Base-by-base conservation (phyloP, 2,329 filamentous ascomycete species). In the Cercospora berteroae region DNA sequence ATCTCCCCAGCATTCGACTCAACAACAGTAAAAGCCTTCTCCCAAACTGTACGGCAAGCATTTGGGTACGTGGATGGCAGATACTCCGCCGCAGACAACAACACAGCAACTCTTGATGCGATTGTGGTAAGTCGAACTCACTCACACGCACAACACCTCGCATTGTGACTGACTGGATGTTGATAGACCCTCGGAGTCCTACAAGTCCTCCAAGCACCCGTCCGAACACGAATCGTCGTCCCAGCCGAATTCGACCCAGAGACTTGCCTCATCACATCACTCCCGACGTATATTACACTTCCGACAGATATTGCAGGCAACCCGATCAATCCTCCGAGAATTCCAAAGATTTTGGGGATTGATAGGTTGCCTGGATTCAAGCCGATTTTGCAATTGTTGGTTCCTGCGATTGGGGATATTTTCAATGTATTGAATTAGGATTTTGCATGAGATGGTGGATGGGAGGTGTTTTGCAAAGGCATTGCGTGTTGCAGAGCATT, bases 171-270 rank as follows among this genome's bases (percentile, higher is more conserved):
- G 33, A 36, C 12, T 36, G 10, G 5, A 0, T 16, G 5, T 4
- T 0, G 6, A 36, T 6, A 39, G 58, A 60, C 58, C n/a, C 64
- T 66, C 39, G 64, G 64, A 20, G 42, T 61, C 7, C 42, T 56
- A 12, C 57, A 61, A 18, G 36, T 56, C 18, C 23, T 66, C 13
- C 42, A 61, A n/a, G n/a, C 61, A 5, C 64, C 64, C 0, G 31
- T 66, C 20, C 23, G 29, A 2, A 56, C 64, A 9, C 64, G 50
- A n/a, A 61, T 66, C 59, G 39, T 61, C 5, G 64, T 66, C 2
- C 64, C 64, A 16, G 58, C 58, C 18, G 42, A 62, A 29, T 66
- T 66, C 58, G 50, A 66, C 23, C 16, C n/a, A n/a, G 33, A 42
- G 10, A 61, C 64, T 5, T 66, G 64, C 20, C 33, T 66, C 10